Base-by-base conservation (phyloP, 805 yeast genomes). In the Torulaspora gathmanii region DNA sequence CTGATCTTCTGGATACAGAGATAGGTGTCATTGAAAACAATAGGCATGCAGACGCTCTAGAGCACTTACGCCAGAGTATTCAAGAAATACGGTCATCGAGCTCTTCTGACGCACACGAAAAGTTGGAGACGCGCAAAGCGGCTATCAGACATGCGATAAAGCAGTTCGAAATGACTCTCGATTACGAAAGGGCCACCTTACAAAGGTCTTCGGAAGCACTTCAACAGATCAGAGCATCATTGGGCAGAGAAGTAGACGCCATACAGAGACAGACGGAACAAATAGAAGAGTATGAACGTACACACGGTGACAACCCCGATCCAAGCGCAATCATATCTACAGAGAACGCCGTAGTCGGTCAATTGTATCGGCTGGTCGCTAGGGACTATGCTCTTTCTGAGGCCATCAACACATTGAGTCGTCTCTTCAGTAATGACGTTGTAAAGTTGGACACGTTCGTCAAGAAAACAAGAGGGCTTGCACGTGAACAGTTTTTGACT, bases 351-450 rank as follows among this genome's bases (percentile, higher is more conserved):
- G 80, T 74, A 1, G 71, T 74, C 44, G 73, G 76, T 45, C 95
- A 86, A 44, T 43, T 62, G n/a, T 60, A 61, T 33, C 44, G 49
- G 16, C 67, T 83, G 1, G 77, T 78, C 0, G 75, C 89, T 15
- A 82, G 78, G 31, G 86, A 84, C 42, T 72, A 74, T 48, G 86
- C 95, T 1, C 73, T 82, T n/a, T 75, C 76, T 25, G 96, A 90
- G 58, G 71, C 90, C 0, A 68, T 79, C 5, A 71, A 75, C 45
- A 71, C 79, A 9, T 68, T 89, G 8, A 41, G 52, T 9, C 44
- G 52, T 20, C 26, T 60, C 37, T 42, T 61, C 13, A 54, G 51
- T 42, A 45, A 53, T 13, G 55, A 52, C 13, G 28, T 34, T 3
- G 34, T 64, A 8, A 28, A 54, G 5, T 43, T 62, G 13, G 68